Evolutionary conservation across 2,329 filamentous ascomycete genomes (phyloP), one percentile per base, ranked within the genome.

Genomic region (Calonectria montana): DNA sequence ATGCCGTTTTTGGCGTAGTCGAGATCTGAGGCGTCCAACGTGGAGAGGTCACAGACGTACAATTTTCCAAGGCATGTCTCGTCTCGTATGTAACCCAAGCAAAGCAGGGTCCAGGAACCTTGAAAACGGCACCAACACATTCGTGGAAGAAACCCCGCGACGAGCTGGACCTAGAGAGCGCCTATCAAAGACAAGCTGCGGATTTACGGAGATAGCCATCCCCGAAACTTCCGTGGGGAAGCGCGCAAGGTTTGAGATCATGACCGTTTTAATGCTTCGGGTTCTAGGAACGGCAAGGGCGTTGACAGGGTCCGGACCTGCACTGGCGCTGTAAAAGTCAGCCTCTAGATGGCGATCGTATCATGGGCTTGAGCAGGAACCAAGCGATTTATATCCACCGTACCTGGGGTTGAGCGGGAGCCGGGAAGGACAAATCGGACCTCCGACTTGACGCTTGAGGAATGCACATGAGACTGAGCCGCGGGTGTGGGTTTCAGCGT

Each of bases 261-360:
- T n/a, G 63, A 18, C 57, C 53, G 67, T 63, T 72, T 73, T 68
- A 78, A 72, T 37, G 73, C 73, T 23, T 76, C 73, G 12, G 81
- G 81, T 45, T 84, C 79, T 9, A 85, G 74, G 48, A 85, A 84
- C 5, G 83, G 83, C 67, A 84, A 82, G 10, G 81, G 70, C 21
- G 79, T 76, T 12, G 77, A 74, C 8, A 74, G 67, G 18, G 78
- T 80, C 62, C 81, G 78, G 70, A 84, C 77, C 29, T 69, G 76
- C 7, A 80, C 35, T 43, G 73, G 67, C 23, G 79, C 81, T 83
- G 35, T 16, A 18, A 27, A 43, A 21, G 25, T 41, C 10, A 69
- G 62, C 27, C 59, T 72, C 15, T 67, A 69, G 25, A 50, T 31
- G 29, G 37, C 23, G 10, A 25, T 45, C 27, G 29, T 18, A 35